Conservation (phyloP, 345 rosid genomes). For the Hirschfeldia incana region DNA sequence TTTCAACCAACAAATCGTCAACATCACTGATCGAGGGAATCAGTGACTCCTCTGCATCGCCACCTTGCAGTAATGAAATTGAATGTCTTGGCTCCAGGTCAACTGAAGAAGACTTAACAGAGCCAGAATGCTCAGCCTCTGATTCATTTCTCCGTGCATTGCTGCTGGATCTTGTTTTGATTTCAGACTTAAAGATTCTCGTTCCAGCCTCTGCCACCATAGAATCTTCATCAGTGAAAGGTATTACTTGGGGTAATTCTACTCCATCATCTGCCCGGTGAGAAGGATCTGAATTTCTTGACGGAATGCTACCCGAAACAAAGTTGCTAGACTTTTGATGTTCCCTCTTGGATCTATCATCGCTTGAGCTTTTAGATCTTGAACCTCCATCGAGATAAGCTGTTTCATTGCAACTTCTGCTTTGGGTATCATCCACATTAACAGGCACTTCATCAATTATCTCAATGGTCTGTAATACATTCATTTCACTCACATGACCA, state of each 20-base stretch:
- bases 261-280: slow-evolving; percentile 18
- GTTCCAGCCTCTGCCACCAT: slow-evolving; percentile 8
- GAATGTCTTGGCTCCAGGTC: slow-evolving; percentile 27
- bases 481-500: slow-evolving; percentile 23
- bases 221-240: slow-evolving; percentile 20
- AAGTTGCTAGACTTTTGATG: slow-evolving; percentile 28
- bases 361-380: slow-evolving; percentile 41
- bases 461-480: slow-evolving; percentile 13
- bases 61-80: slow-evolving; percentile 16
- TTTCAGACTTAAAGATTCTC: slow-evolving; percentile 24
- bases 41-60: slow-evolving; percentile 18
- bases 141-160: slow-evolving; percentile 7
- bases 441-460: slow-evolving; percentile 11
- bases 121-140: slow-evolving; percentile 23
- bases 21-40: slow-evolving; percentile 8
- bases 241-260: slow-evolving; percentile 19
- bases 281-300: slow-evolving; percentile 23
- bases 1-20: slow-evolving; percentile 27
- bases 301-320: slow-evolving; percentile 19
- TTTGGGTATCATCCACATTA: slow-evolving; percentile 27
- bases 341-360: slow-evolving; percentile 31
- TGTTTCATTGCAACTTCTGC: slow-evolving; percentile 37
- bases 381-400: slow-evolving; percentile 36
- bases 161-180: slow-evolving; percentile 11
- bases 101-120: slow-evolving; percentile 16